Evolutionary conservation across 73 alveolate genomes (phyloP).

Genomic region (Paramecium sonneborni): DNA sequence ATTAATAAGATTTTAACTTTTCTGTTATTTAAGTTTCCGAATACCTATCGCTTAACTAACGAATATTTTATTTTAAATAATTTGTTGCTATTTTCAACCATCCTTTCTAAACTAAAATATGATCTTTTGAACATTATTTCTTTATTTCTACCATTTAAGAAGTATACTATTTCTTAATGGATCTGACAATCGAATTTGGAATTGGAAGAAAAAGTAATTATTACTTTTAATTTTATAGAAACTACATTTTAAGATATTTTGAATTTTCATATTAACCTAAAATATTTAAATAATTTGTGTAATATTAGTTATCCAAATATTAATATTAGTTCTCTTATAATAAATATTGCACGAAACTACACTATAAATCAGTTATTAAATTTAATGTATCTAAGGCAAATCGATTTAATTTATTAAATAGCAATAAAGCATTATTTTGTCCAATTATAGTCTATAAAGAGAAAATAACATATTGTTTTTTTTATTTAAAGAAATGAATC

Average conservation of each 20-base stretch:
- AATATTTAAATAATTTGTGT: not conserved
- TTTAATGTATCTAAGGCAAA: not conserved
- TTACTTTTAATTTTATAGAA: not conserved
- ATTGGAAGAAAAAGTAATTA: not conserved
- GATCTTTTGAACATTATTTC: not conserved
- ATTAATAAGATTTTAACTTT: not conserved
- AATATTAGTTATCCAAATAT: constrained; percentile 21
- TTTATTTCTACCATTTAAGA: not conserved
- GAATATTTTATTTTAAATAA: not conserved
- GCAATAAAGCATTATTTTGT: not conserved
- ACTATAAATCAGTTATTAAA: not conserved
- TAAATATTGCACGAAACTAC: constrained; percentile 3
- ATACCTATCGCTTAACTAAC: not conserved
- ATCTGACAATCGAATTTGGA: constrained; percentile 38
- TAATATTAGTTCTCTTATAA: not conserved
- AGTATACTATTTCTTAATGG: not conserved
- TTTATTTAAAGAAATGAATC: not conserved
- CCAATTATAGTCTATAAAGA: not conserved
- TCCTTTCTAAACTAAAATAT: constrained; percentile 1
- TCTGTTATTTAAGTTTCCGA: not conserved
- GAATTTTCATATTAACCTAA: not conserved
- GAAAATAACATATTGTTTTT: not conserved
- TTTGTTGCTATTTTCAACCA: not conserved
- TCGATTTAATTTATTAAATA: not conserved
- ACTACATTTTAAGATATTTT: too few species aligned